phyloP scores from a whole-genome alignment of 768 basidiomycete species.

The Suillus clintonianus region DNA sequence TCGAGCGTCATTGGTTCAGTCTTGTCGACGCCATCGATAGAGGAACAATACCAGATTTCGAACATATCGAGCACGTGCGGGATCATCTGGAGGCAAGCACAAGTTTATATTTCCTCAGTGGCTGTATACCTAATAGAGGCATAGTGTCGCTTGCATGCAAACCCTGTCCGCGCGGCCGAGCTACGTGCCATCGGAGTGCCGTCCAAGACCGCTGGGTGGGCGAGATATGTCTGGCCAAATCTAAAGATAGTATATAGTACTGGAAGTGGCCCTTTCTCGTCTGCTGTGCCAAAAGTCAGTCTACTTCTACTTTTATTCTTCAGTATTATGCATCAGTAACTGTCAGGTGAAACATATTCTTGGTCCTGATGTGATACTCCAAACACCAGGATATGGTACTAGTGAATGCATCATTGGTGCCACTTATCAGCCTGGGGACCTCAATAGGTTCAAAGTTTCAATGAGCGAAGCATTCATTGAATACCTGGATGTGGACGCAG shows the following conservation, averaged over 20 bases:
- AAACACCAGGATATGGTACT: constrained; percentile 9
- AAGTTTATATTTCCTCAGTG: not conserved
- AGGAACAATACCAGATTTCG: constrained; percentile 16
- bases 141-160: constrained; percentile 15
- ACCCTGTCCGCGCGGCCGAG: constrained; percentile 15
- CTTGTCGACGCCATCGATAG: constrained; percentile 18
- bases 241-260: constrained; percentile 18
- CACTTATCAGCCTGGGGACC: not conserved
- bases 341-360: constrained; percentile 16
- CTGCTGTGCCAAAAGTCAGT: constrained; percentile 14
- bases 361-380: constrained; percentile 14
- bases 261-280: constrained; percentile 19
- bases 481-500: constrained; percentile 18
- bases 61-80: constrained; percentile 17
- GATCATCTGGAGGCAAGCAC: constrained; percentile 18
- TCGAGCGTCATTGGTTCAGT: constrained; percentile 24
- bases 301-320: not conserved
- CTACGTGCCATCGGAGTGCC: constrained; percentile 16
- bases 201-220: constrained; percentile 16
- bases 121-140: not conserved
- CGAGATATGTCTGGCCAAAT: constrained; percentile 16
- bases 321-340: not conserved
- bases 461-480: constrained; percentile 10
- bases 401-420: constrained; percentile 11
- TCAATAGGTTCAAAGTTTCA: constrained; percentile 16